Evolutionary conservation across 2,329 filamentous ascomycete genomes (phyloP).

Genomic region (Diaporthe humulicola): DNA sequence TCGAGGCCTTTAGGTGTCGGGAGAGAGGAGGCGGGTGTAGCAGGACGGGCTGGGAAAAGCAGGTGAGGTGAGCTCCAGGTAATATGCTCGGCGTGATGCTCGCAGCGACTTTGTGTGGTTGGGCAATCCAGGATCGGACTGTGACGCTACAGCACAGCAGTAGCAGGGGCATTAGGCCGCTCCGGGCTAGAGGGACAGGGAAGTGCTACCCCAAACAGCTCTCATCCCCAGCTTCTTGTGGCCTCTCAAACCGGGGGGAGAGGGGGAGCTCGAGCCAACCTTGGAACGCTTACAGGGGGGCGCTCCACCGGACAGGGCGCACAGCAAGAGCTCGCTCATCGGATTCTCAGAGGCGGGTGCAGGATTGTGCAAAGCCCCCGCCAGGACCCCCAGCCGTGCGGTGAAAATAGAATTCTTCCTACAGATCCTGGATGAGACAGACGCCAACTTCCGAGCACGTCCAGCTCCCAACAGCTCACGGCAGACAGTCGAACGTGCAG

Average conservation of each 20-base stretch:
- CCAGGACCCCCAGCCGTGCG: constrained; percentile 16
- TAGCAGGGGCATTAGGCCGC: constrained; percentile 28
- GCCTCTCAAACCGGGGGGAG: constrained; percentile 24
- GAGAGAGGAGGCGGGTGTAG: constrained; percentile 26
- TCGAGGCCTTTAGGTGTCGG: constrained; percentile 16
- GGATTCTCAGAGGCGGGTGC: neutral
- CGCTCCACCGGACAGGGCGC: constrained; percentile 1
- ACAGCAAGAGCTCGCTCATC: neutral
- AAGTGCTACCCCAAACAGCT: constrained; percentile 30
- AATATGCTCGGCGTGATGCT: constrained; percentile 35
- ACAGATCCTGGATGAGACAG: constrained; percentile 16
- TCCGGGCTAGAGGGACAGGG: constrained; percentile 28
- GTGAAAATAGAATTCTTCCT: constrained; percentile 34
- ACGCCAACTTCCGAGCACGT: neutral
- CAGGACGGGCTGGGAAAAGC: constrained; percentile 23
- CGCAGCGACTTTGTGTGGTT: constrained; percentile 33
- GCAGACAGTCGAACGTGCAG: neutral
- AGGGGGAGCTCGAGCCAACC: constrained; percentile 32
- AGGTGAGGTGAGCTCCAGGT: constrained; percentile 33
- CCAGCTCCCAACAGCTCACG: neutral
- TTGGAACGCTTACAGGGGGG: constrained; percentile 2
- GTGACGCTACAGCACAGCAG: constrained; percentile 25
- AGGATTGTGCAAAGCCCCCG: constrained; percentile 32
- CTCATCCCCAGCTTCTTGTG: constrained; percentile 34
- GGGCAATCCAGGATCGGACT: constrained; percentile 32